These are phyloP conservation scores for Paecilomyces formosus DNA, from an alignment of 2,329 filamentous ascomycete genomes.

Conservation along the genomic window DNA sequence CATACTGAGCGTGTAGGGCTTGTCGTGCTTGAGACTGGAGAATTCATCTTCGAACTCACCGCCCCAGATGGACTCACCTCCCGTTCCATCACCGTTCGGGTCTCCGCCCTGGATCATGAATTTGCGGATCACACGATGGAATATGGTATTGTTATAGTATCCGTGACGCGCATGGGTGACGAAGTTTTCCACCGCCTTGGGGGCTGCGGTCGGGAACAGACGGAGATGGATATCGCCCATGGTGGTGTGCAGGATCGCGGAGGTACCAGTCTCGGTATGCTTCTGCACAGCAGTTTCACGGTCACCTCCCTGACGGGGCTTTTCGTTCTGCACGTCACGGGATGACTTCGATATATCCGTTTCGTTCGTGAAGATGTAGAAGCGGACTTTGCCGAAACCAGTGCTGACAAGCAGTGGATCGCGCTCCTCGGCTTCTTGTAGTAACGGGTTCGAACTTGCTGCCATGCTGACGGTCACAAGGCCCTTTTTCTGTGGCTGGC, in stretches of 20 bases:
- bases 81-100: constrained; percentile 79
- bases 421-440: constrained; percentile 82
- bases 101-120: constrained; percentile 95
- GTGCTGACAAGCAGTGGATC: constrained; percentile 86
- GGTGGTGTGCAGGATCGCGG: constrained; percentile 82
- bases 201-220: constrained; percentile 85
- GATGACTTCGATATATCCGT: constrained; percentile 73
- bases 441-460: constrained; percentile 82
- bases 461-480: constrained; percentile 96
- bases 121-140: constrained; percentile 93
- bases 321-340: constrained; percentile 91
- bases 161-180: constrained; percentile 80
- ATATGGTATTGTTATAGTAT: constrained; percentile 97
- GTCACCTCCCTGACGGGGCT: constrained; percentile 58
- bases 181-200: constrained; percentile 95
- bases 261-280: constrained; percentile 63
- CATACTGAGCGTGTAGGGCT: constrained; percentile 95
- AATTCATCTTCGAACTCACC: constrained; percentile 91
- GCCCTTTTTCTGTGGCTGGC: constrained; percentile 87
- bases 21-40: constrained; percentile 82
- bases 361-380: constrained; percentile 98
- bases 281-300: constrained; percentile 48
- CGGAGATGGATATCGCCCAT: constrained; percentile 91
- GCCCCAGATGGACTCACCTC: constrained; percentile 90
- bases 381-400: constrained; percentile 77